phyloP scores from a whole-genome alignment of 768 basidiomycete species.

The Epithele typhae region DNA sequence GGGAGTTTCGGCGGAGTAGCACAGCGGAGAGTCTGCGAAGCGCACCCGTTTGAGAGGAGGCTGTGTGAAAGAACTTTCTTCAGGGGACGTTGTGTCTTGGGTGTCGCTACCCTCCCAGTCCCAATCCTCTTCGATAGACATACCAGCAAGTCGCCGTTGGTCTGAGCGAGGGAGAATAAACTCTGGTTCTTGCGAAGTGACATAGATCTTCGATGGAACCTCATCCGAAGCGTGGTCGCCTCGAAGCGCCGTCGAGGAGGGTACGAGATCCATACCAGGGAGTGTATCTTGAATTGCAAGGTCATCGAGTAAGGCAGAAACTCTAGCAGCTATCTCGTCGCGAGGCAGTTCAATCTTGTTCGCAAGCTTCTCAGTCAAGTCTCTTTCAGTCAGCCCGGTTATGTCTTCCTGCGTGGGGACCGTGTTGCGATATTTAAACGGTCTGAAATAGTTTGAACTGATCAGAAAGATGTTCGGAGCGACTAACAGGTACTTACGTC shows the following conservation, averaged over 20 bases:
- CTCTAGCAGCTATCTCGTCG: conserved; percentile 18
- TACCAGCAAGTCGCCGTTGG: conserved; percentile 26
- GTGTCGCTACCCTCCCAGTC: too few relatives aligned
- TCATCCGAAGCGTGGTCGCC: neutral
- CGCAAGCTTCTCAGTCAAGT: conserved; percentile 2
- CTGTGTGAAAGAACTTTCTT: too few relatives aligned
- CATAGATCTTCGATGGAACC: neutral
- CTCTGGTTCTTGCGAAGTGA: conserved; percentile 19
- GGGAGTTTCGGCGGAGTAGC: too few relatives aligned
- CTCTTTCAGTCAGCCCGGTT: conserved; percentile 8
- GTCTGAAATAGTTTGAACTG: conserved; percentile 11
- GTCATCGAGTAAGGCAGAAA: conserved; percentile 8
- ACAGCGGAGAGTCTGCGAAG: too few relatives aligned
- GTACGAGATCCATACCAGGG: neutral
- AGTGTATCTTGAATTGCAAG: conserved; percentile 2
- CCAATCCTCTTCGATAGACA: neutral
- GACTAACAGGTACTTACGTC: conserved; percentile 40
- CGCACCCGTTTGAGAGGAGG: too few relatives aligned
- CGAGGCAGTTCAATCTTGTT: conserved; percentile 4
- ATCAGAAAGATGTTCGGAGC: neutral
- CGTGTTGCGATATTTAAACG: conserved; percentile 22
- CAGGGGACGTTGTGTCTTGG: too few relatives aligned
- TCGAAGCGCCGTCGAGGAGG: neutral
- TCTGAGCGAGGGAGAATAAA: conserved; percentile 42
- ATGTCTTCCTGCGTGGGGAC: conserved; percentile 27